Conservation (phyloP, 495 filamentous ascomycete species). For the Penicillium paradoxum region DNA sequence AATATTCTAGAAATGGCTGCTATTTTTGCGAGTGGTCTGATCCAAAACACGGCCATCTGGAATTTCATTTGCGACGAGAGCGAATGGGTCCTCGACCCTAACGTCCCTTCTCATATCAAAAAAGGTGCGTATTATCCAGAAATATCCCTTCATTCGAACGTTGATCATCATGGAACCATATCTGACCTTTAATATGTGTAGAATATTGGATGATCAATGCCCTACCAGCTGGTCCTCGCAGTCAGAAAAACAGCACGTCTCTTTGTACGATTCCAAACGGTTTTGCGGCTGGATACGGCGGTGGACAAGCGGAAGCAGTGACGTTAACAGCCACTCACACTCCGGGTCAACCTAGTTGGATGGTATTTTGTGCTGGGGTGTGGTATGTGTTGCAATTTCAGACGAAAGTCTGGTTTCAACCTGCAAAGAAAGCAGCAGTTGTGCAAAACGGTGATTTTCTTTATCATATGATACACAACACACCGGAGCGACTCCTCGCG, state of each 20-base stretch:
- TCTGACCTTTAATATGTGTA: conserved; percentile 1
- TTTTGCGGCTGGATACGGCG: background rate
- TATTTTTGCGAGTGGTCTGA: conserved; percentile 1
- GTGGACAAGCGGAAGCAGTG: background rate
- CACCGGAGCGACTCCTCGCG: conserved; percentile 4
- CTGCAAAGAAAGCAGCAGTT: conserved; percentile 3
- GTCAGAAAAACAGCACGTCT: background rate
- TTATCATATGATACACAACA: background rate
- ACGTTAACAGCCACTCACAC: background rate
- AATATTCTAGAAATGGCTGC: conserved; percentile 2
- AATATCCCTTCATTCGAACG: background rate
- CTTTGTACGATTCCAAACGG: background rate
- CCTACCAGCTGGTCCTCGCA: background rate
- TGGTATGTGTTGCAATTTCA: conserved; percentile 1
- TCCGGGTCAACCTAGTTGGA: background rate
- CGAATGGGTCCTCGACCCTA: conserved; percentile 2
- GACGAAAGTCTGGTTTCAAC: conserved; percentile 1
- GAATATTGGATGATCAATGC: background rate
- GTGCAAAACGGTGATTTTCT: conserved; percentile 2
- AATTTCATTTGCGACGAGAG: conserved; percentile 1
- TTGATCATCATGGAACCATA: conserved; percentile 1
- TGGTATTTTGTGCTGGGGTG: conserved; percentile 1
- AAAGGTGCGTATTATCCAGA: background rate
- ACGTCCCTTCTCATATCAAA: background rate
- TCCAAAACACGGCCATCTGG: background rate